These are phyloP conservation scores for Lentinula boryana DNA, from an alignment of 768 basidiomycete species.

Conservation along the genomic window DNA sequence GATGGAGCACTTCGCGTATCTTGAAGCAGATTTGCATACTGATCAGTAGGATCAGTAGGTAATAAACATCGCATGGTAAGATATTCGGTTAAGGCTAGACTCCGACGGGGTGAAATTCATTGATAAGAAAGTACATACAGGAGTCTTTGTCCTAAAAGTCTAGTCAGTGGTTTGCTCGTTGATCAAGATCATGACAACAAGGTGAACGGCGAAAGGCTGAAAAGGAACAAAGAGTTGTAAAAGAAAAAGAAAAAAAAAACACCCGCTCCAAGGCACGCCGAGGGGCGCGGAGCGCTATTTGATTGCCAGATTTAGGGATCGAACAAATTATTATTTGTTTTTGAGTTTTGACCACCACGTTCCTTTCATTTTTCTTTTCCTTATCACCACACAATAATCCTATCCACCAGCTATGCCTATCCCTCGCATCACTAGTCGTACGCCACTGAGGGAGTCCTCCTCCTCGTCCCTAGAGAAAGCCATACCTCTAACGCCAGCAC, in stretches of 20 bases:
- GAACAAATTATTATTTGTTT: neutral
- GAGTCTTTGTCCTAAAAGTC: no score
- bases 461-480: conserved; percentile 11
- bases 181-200: neutral
- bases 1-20: no score
- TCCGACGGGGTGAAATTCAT: no score
- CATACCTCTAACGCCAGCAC: conserved; percentile 13
- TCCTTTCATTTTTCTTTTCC: neutral
- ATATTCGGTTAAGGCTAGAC: no score
- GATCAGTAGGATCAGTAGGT: no score
- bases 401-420: neutral
- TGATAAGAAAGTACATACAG: no score
- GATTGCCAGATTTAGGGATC: neutral
- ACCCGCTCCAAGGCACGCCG: neutral
- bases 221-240: neutral
- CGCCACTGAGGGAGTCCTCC: conserved; percentile 28
- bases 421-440: conserved; percentile 19
- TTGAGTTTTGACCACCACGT: conserved; percentile 3
- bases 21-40: no score
- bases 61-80: no score
- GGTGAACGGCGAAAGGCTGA: neutral
- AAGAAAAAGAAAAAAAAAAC: neutral
- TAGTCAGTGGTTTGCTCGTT: no score
- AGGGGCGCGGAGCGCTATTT: neutral
- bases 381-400: neutral